Evolutionary conservation across 352 stramenopile genomes (phyloP).

Genomic region (Saprolegnia parasitica): DNA sequence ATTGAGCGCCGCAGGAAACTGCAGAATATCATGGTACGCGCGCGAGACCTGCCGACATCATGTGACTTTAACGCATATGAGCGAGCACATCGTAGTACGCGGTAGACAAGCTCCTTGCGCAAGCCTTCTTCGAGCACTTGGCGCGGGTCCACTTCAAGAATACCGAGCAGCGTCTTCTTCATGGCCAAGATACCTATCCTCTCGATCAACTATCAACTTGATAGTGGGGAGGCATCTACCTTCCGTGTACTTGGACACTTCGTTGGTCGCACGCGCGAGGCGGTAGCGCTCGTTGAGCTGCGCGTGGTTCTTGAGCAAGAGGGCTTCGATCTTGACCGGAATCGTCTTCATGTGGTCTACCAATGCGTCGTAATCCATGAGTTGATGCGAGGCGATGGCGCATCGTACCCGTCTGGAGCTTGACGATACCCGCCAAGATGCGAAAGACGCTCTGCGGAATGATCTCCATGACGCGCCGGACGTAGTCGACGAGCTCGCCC

Average conservation of each 20-base stretch:
- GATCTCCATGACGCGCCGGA: conserved; percentile 92
- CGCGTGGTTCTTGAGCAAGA: conserved; percentile 87
- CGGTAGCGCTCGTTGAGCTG: conserved; percentile 91
- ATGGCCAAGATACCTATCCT: conserved; percentile 85
- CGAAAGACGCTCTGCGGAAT: conserved; percentile 93
- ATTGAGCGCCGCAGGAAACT: conserved; percentile 56
- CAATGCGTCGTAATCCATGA: too few species aligned
- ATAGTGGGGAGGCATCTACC: conserved; percentile 34
- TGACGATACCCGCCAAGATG: conserved; percentile 91
- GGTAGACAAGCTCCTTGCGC: conserved; percentile 91
- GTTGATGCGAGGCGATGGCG: background rate
- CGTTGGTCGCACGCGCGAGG: conserved; percentile 89
- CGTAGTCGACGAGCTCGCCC: conserved; percentile 90
- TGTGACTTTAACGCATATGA: background rate
- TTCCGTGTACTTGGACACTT: conserved; percentile 95
- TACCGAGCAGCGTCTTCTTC: conserved; percentile 91
- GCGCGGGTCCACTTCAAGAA: conserved; percentile 91
- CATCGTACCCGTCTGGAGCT: conserved; percentile 67
- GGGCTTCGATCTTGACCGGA: conserved; percentile 91
- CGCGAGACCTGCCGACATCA: conserved; percentile 37
- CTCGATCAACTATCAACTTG: background rate
- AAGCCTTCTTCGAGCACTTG: conserved; percentile 92
- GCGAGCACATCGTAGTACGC: conserved; percentile 35
- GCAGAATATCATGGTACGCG: conserved; percentile 82
- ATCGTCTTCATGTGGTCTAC: conserved; percentile 83